Conservation (phyloP, 441 rosid species). For the Adansonia gregorii region DNA sequence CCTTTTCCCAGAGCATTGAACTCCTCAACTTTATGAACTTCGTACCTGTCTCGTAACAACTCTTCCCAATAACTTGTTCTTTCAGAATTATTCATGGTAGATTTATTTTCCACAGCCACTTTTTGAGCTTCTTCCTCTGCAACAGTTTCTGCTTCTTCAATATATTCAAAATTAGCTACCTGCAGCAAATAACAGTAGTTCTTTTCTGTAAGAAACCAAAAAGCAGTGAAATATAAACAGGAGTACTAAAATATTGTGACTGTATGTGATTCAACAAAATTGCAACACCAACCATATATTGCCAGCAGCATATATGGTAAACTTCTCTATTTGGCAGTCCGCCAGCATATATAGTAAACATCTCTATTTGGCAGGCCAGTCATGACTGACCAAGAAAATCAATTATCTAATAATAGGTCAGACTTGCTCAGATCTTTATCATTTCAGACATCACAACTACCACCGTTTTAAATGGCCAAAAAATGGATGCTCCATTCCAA, state of each 20-base stretch:
- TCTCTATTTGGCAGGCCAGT: constrained; percentile 16
- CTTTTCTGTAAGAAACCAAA: constrained; percentile 20
- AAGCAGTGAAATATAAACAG: constrained; percentile 20
- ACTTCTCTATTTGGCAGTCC: constrained; percentile 15
- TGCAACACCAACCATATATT: constrained; percentile 11
- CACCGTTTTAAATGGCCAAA: constrained; percentile 6
- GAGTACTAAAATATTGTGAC: not conserved
- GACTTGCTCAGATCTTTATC: constrained; percentile 12
- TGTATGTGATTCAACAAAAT: not conserved
- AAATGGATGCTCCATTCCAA: constrained; percentile 14
- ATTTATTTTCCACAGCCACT: constrained; percentile 59
- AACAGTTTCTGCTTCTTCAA: constrained; percentile 81
- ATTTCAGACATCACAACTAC: not conserved
- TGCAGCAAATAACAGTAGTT: constrained; percentile 36
- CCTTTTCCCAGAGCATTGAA: constrained; percentile 86
- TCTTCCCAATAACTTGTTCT: constrained; percentile 92
- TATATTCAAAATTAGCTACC: constrained; percentile 98
- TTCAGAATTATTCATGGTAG: constrained; percentile 58
- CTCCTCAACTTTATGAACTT: constrained; percentile 82
- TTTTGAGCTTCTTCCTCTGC: constrained; percentile 70
- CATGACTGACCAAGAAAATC: not conserved
- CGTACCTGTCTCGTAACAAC: constrained; percentile 76
- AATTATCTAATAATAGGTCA: not conserved
- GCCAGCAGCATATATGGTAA: not conserved
- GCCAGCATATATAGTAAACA: not conserved